phyloP scores from a whole-genome alignment of 345 rosid genomes.

The Punica granatum region DNA sequence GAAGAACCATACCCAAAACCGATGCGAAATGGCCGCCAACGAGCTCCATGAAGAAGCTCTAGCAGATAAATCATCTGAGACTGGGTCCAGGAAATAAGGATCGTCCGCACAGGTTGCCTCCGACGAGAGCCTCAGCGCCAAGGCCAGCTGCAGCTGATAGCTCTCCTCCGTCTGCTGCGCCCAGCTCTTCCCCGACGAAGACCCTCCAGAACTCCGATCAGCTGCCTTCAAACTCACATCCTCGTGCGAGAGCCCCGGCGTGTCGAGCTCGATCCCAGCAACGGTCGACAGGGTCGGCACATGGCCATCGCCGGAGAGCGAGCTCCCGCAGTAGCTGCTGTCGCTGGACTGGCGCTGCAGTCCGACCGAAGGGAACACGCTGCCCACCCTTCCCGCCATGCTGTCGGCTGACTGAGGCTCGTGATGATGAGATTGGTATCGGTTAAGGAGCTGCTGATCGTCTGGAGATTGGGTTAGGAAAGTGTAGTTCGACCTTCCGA shows the following conservation, averaged over 20 bases:
- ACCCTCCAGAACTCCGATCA: conserved; percentile 17
- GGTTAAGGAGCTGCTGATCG: conserved; percentile 49
- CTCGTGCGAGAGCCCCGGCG: conserved; percentile 42
- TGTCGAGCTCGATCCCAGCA: conserved; percentile 61
- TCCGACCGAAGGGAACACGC: conserved; percentile 43
- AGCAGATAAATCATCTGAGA: conserved; percentile 57
- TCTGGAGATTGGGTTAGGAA: conserved; percentile 68
- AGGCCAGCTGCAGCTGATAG: conserved; percentile 94
- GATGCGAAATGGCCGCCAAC: conserved; percentile 72
- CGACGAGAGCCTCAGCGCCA: conserved; percentile 84
- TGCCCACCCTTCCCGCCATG: conserved; percentile 38
- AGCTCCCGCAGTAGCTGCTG: conserved; percentile 91
- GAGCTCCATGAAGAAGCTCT: conserved; percentile 42
- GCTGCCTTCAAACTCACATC: conserved; percentile 20
- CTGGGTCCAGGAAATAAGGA: conserved; percentile 86
- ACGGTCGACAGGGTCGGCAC: conserved; percentile 48
- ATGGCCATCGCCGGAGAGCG: conserved; percentile 78
- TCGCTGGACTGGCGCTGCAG: conserved; percentile 93
- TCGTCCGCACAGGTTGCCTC: conserved; percentile 93
- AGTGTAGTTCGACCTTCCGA: conserved; percentile 78
- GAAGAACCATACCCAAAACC: conserved; percentile 69
- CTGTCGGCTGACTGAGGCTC: conserved; percentile 61
- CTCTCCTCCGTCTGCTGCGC: conserved; percentile 99
- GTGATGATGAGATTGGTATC: conserved; percentile 39
- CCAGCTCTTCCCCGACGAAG: conserved; percentile 86